Evolutionary conservation across 106 monocot genomes (phyloP).

Genomic region (Amphibolis antarctica): DNA sequence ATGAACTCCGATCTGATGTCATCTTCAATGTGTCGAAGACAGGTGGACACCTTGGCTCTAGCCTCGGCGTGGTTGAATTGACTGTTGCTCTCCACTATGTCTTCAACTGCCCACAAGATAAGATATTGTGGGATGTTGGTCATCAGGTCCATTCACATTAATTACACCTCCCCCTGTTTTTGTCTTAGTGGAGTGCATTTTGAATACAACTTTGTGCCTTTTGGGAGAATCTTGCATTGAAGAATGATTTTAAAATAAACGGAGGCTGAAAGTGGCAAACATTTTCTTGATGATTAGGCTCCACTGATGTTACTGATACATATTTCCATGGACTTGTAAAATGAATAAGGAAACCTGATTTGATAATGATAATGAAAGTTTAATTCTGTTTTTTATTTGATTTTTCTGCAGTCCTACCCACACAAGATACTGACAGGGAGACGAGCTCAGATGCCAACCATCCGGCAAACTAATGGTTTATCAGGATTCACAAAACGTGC

Average conservation of each 20-base stretch:
- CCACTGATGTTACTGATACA: no score
- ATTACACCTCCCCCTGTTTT: not conserved
- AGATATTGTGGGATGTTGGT: constrained; percentile 92
- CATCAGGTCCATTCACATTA: constrained; percentile 49
- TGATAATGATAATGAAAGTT: no score
- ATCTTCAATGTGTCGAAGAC: constrained; percentile 89
- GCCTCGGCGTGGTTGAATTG: constrained; percentile 83
- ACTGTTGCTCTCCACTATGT: constrained; percentile 83
- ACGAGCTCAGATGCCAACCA: constrained; percentile 74
- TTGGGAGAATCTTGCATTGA: no score
- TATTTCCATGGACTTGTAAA: no score
- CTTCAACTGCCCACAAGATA: constrained; percentile 78
- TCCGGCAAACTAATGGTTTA: constrained; percentile 80
- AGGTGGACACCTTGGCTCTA: constrained; percentile 83
- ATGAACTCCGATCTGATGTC: constrained; percentile 82
- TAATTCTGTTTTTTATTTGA: not conserved
- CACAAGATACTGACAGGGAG: constrained; percentile 96
- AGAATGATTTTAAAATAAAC: no score
- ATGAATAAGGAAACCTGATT: no score
- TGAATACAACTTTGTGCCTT: not conserved
- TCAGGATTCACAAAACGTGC: constrained; percentile 87
- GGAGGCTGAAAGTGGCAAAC: no score
- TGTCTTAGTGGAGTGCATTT: not conserved
- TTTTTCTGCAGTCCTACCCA: constrained; percentile 59
- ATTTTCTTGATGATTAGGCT: no score